These are phyloP conservation scores for Didymella glomerata DNA, from an alignment of 2,329 filamentous ascomycete genomes.

Conservation along the genomic window DNA sequence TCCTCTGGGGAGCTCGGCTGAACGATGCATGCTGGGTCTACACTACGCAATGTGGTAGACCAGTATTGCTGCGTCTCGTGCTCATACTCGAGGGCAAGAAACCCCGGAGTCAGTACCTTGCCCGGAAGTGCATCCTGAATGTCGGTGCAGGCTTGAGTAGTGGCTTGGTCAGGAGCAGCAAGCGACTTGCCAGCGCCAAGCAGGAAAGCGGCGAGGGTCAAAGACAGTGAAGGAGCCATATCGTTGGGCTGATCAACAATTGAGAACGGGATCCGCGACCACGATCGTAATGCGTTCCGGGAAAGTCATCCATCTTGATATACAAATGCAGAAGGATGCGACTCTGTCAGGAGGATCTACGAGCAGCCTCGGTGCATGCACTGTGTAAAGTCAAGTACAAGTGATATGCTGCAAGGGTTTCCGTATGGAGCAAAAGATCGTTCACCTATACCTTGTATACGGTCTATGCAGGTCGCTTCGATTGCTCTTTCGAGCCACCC, in stretches of 20 bases:
- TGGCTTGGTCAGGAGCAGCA: slow-evolving; percentile 28
- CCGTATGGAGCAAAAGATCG: background rate
- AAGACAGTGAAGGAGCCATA: slow-evolving; percentile 1
- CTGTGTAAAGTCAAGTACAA: background rate
- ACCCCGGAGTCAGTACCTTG: slow-evolving; percentile 27
- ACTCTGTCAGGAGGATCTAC: background rate
- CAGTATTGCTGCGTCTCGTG: slow-evolving; percentile 36
- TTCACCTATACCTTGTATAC: background rate
- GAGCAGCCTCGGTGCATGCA: slow-evolving; percentile 1
- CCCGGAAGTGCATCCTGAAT: slow-evolving; percentile 31
- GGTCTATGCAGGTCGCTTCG: slow-evolving; percentile 2
- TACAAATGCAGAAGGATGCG: background rate
- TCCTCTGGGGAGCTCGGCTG: slow-evolving; percentile 37
- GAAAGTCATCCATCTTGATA: background rate
- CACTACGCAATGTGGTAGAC: slow-evolving; percentile 27
- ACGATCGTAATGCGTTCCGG: background rate
- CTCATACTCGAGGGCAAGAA: slow-evolving; percentile 31
- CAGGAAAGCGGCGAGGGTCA: slow-evolving; percentile 11
- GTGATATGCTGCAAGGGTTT: background rate
- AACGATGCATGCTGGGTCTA: slow-evolving; percentile 39
- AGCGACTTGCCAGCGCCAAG: slow-evolving; percentile 16
- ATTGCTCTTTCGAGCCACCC: background rate
- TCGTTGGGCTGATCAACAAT: background rate
- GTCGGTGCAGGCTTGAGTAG: slow-evolving; percentile 30
- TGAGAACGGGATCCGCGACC: background rate